phyloP scores from a whole-genome alignment of 2,329 filamentous ascomycete genomes.

The Aspergillus pseudoglaucus region DNA sequence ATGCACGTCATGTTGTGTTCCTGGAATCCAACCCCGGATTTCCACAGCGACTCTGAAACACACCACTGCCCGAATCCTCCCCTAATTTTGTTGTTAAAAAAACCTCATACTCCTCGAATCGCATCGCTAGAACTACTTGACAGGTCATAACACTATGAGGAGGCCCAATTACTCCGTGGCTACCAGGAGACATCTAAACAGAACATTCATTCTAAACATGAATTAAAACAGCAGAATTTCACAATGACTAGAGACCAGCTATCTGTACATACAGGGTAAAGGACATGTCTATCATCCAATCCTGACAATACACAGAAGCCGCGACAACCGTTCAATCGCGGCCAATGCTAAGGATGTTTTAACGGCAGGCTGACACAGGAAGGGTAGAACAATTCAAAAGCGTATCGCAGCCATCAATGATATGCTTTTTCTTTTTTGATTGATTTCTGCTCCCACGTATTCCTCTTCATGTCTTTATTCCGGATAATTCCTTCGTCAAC shows the following conservation, averaged over 20 bases:
- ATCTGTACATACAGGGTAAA: slow-evolving; percentile 37
- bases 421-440: not conserved
- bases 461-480: slow-evolving; percentile 6
- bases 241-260: slow-evolving; percentile 32
- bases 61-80: not conserved
- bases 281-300: slow-evolving; percentile 13
- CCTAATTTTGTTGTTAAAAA: too few relatives aligned
- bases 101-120: not conserved
- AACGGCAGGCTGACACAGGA: slow-evolving; percentile 2
- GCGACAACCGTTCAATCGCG: not conserved
- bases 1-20: not conserved
- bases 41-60: not conserved
- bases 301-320: slow-evolving; percentile 14
- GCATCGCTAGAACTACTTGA: too few relatives aligned
- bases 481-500: slow-evolving; percentile 5
- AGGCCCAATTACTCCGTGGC: not conserved
- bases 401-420: slow-evolving; percentile 1
- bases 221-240: slow-evolving; percentile 29
- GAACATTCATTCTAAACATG: slow-evolving; percentile 28
- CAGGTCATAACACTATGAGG: too few relatives aligned
- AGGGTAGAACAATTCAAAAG: not conserved
- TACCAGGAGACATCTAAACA: slow-evolving; percentile 16
- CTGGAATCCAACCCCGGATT: not conserved
- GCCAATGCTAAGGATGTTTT: not conserved
- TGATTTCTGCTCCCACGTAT: slow-evolving; percentile 1